A percentile compares a stretch with the other conserved stretches of the same genome.
phyloP scores from a whole-genome alignment of 495 filamentous ascomycete genomes.

The Tricharina praecox region DNA sequence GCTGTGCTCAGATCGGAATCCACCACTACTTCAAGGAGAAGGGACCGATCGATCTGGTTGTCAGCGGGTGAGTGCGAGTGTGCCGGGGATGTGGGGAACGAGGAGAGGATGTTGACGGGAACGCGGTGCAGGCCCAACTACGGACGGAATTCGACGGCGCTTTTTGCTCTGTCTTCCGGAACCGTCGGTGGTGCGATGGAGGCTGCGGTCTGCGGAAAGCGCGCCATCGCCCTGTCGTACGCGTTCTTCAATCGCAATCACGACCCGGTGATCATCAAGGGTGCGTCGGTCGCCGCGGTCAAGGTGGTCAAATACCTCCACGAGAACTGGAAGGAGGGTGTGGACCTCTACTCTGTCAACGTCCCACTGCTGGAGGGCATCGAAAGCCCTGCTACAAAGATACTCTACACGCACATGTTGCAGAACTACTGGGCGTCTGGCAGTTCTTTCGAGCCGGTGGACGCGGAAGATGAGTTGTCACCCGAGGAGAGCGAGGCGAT shows the following conservation, averaged over 20 bases:
- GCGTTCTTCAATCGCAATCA: constrained; percentile 72
- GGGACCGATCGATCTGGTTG: constrained; percentile 66
- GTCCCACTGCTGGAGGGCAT: constrained; percentile 60
- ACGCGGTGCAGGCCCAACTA: constrained; percentile 54
- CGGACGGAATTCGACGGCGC: constrained; percentile 78
- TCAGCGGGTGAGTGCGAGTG: constrained; percentile 39
- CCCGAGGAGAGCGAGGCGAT: constrained; percentile 47
- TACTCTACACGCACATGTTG: constrained; percentile 65
- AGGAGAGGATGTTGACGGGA: too few species aligned
- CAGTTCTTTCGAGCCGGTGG: constrained; percentile 64
- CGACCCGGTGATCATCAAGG: constrained; percentile 58
- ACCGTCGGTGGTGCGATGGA: constrained; percentile 87
- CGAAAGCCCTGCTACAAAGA: constrained; percentile 37
- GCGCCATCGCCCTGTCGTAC: constrained; percentile 67
- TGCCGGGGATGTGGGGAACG: too few species aligned
- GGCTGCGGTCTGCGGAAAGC: constrained; percentile 64
- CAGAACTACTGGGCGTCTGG: constrained; percentile 76
- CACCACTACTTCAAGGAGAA: constrained; percentile 70
- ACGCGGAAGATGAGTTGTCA: constrained; percentile 37
- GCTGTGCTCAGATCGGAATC: constrained; percentile 76
- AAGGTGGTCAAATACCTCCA: constrained; percentile 60
- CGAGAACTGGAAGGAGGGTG: constrained; percentile 52
- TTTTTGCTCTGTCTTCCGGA: constrained; percentile 77
- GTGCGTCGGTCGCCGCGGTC: constrained; percentile 51
- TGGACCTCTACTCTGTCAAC: constrained; percentile 77